Evolutionary conservation across 768 basidiomycete species (phyloP), one percentile per base, ranked within the genome.

Genomic region (Leccinum arenicola): DNA sequence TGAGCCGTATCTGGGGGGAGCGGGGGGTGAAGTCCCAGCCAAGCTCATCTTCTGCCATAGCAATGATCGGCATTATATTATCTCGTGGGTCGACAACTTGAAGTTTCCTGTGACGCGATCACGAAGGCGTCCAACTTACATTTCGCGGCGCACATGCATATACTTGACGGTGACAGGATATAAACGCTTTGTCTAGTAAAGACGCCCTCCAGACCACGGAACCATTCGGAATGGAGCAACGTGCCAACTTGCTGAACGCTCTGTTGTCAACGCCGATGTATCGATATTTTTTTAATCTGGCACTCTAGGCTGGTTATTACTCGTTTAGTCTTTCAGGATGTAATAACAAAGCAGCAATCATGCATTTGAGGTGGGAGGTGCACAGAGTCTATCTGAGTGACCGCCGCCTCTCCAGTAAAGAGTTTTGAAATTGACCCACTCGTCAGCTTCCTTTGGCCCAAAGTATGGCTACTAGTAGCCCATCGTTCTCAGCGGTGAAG

Each of bases 371-470:
- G 33, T 40, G 50, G 61, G 11, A 23, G 29, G 48, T 50, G 54
- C 31, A 53, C 43, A 11, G 57, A n/a, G 47, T 66, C 64, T 52
- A 64, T 27, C 62, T 64, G 66, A 52, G 52, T 61, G 38, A 75
- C 74, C 43, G 71, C 64, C 43, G 76, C 77, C 27, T 27, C n/a
- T 78, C 76, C 40, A 77, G 72, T 49, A 79, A 68, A 23, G 74
- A 67, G 52, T 81, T 77, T 36, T 73, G 56, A 76, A 79, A 54
- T 61, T 64, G 21, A 81, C 79, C 82, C 83, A 83, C 59, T 83
- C 79, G 59, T 82, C 80, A 47, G 73, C 70, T 11, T 57, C 59
- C 7, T 52, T 31, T 6, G 60, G 64, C 25, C 69, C 68, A 15
- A 64, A 59, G 71, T 62, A 64, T 67, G 55, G 27, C 53, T 27